Percentiles rank a stretch among this genome's conserved stretches.
Evolutionary conservation across 2,329 filamentous ascomycete genomes (phyloP).

Genomic region (Fusarium xylarioides): DNA sequence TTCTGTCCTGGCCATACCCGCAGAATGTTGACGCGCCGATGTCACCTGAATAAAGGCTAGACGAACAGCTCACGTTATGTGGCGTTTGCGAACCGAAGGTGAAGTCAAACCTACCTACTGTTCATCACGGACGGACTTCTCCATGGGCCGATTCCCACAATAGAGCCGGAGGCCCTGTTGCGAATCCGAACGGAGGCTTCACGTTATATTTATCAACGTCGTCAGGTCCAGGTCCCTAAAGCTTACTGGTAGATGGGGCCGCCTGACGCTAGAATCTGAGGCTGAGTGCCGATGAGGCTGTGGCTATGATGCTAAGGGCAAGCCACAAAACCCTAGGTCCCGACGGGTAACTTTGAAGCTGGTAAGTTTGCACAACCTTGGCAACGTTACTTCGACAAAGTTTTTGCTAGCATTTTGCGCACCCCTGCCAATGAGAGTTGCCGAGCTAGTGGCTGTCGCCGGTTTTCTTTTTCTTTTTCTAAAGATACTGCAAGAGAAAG

Average conservation of each 20-base stretch:
- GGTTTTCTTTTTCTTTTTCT: background rate
- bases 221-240: background rate
- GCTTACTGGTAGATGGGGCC: background rate
- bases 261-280: slow-evolving; percentile 7
- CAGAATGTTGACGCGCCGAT: slow-evolving; percentile 23
- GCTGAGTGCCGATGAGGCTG: slow-evolving; percentile 23
- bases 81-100: background rate
- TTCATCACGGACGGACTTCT: slow-evolving; percentile 8
- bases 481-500: slow-evolving; percentile 3
- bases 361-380: slow-evolving; percentile 22
- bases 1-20: slow-evolving; percentile 25
- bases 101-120: background rate
- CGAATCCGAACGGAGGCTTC: slow-evolving; percentile 21
- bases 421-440: slow-evolving; percentile 12
- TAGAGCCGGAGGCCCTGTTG: background rate
- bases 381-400: slow-evolving; percentile 35
- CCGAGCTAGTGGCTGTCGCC: slow-evolving; percentile 18
- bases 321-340: slow-evolving; percentile 19
- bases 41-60: slow-evolving; percentile 22
- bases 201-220: slow-evolving; percentile 26
- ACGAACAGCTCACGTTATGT: slow-evolving; percentile 8
- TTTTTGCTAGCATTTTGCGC: slow-evolving; percentile 9
- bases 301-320: slow-evolving; percentile 20
- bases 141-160: slow-evolving; percentile 13
- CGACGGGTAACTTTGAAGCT: background rate